Evolutionary conservation across 1,139 yeast species (phyloP).

Genomic region (Pichia sp.): DNA sequence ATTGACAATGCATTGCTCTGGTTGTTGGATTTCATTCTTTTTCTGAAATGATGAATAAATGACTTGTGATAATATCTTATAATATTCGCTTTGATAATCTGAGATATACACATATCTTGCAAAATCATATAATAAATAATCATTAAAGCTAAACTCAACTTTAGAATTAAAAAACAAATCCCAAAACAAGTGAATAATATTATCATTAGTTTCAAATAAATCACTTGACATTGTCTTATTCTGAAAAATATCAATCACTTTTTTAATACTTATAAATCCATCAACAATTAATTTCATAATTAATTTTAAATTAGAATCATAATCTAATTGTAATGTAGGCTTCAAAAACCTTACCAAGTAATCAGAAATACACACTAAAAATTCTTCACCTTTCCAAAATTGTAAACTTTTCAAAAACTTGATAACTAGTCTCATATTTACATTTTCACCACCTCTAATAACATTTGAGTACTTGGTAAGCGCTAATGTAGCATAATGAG

Average conservation of each 20-base stretch:
- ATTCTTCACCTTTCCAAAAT: constrained; percentile 28
- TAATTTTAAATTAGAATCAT: constrained; percentile 24
- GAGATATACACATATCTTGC: neutral
- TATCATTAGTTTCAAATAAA: constrained; percentile 4
- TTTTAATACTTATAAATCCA: constrained; percentile 32
- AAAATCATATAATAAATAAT: constrained; percentile 1
- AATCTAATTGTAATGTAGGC: constrained; percentile 29
- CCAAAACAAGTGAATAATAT: constrained; percentile 6
- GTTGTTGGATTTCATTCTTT: constrained; percentile 9
- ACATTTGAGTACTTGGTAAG: constrained; percentile 24
- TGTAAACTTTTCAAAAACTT: constrained; percentile 26
- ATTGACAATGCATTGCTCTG: too few species aligned
- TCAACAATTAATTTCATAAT: constrained; percentile 31
- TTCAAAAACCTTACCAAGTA: constrained; percentile 24
- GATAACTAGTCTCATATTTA: constrained; percentile 12
- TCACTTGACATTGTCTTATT: neutral
- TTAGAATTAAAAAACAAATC: constrained; percentile 13
- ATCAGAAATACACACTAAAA: constrained; percentile 26
- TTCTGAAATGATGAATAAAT: constrained; percentile 4
- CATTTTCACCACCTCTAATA: constrained; percentile 20
- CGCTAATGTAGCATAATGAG: constrained; percentile 23
- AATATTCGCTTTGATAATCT: constrained; percentile 9
- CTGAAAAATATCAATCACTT: constrained; percentile 31
- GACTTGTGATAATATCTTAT: constrained; percentile 7
- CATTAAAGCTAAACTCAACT: neutral